Evolutionary conservation across 441 rosid species (phyloP).

Genomic region (Hura crepitans): DNA sequence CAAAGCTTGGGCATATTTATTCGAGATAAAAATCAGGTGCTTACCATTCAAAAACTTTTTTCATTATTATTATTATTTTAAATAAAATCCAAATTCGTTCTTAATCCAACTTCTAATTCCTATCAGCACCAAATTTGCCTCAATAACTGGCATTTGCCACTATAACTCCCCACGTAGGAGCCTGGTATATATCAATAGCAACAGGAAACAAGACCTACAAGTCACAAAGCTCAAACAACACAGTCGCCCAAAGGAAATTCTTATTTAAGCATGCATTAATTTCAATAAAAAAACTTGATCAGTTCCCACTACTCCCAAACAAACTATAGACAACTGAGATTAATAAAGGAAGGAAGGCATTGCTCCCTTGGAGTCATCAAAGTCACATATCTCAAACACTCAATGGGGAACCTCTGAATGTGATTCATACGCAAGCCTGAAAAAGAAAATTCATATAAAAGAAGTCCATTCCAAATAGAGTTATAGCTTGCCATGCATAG

Average conservation of each 20-base stretch:
- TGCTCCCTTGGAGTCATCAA: background rate
- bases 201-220: too few relatives aligned
- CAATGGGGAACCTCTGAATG: background rate
- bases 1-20: too few relatives aligned
- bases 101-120: background rate
- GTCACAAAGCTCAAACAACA: background rate
- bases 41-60: background rate
- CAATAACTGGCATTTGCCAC: background rate
- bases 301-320: background rate
- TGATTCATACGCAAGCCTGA: background rate
- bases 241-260: background rate
- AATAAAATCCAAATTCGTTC: background rate
- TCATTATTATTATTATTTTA: background rate
- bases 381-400: background rate
- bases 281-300: background rate
- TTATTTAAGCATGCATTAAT: background rate
- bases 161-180: background rate
- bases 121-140: background rate
- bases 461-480: background rate
- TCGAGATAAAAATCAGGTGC: background rate
- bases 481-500: background rate
- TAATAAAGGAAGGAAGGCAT: background rate
- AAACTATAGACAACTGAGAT: background rate
- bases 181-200: background rate
- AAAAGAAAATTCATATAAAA: background rate